A percentile compares a stretch with the other conserved stretches of the same genome.
These are phyloP conservation scores for Acanthamoeba healyi DNA, from an alignment of 208 protist species.

Conservation along the genomic window DNA sequence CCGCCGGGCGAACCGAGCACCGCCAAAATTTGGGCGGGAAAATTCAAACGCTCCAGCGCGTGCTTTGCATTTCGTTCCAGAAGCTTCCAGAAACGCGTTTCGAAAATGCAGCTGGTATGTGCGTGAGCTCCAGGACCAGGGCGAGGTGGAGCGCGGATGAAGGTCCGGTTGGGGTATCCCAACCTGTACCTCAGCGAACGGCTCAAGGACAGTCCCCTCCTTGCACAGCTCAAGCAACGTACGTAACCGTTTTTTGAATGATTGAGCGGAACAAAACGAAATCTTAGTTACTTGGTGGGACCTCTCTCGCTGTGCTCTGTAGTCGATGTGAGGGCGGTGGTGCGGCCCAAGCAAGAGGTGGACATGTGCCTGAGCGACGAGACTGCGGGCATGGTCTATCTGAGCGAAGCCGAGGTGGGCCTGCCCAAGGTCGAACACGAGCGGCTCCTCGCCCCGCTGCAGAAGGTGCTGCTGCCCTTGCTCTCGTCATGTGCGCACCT, in stretches of 20 bases:
- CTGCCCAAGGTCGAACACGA: not conserved
- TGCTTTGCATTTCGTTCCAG: not conserved
- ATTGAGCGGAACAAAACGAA: too few species aligned
- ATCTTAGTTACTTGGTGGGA: too few species aligned
- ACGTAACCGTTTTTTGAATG: not conserved
- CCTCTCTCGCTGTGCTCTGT: too few species aligned
- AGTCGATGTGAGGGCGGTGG: not conserved
- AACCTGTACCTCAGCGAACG: not conserved
- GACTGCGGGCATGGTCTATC: not conserved
- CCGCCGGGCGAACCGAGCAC: too few species aligned
- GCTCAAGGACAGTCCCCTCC: not conserved
- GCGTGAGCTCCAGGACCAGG: too few species aligned
- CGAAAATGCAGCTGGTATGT: too few species aligned
- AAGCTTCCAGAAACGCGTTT: too few species aligned
- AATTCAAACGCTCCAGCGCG: not conserved
- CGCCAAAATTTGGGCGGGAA: not conserved
- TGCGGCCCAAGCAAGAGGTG: not conserved
- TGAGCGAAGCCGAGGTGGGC: not conserved
- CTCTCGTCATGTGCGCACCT: not conserved
- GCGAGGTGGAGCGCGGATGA: not conserved
- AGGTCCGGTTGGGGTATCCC: slow-evolving; percentile 1
- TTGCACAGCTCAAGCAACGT: not conserved
- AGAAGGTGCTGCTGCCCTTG: not conserved
- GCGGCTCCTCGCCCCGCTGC: not conserved
- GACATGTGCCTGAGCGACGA: slow-evolving; percentile 13